Base-by-base conservation (phyloP, 371 early-diverging fungal species). In the Mortierella sp. region DNA sequence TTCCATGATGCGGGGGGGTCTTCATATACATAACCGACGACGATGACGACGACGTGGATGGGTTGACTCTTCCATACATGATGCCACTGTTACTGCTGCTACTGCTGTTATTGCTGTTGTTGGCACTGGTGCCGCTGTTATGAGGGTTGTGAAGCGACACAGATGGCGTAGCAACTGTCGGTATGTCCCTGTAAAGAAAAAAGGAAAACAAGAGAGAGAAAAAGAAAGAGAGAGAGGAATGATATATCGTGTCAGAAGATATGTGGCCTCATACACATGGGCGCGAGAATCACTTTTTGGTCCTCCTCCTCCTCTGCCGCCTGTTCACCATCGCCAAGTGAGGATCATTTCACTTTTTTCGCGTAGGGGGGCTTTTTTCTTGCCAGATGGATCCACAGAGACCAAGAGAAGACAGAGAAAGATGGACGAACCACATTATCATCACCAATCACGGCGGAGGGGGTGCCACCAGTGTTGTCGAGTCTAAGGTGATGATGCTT, bases 101-200 rank as follows among this genome's bases (percentile, higher is more conserved):
- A 21, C 52, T 56, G 39, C 29, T 53, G 31, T 43, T 55, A 17
- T 13, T n/a, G n/a, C n/a, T n/a, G n/a, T n/a, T n/a, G n/a, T n/a
- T n/a, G n/a, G n/a, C n/a, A n/a, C n/a, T n/a, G n/a, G n/a, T n/a
- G n/a, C n/a, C n/a, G n/a, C n/a, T n/a, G n/a, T n/a, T 52, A 27
- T 67, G 50, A 28, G 56, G 56, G n/a, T 57, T 49, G 19, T 58
- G 54, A 21, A 62, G 25, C 39, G 59, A 8, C 10, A 65, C 58
- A 16, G 62, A 47, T 17, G 73, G 51, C 31, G 65, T 71, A 21
- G 60, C 40, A 24, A 71, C 64, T 7, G 71, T 71, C n/a, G 71
- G 47, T 2, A 64, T 48, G 34, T 64, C 65, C 25, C 71, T 71
- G 59, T 45, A 16, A 25, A 17, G n/a, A n/a, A n/a, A n/a, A n/a